Percentiles rank a stretch among this genome's conserved stretches.
These are phyloP conservation scores for Annona squamosa DNA, from an alignment of 164 flowering plant genomes.

Conservation along the genomic window DNA sequence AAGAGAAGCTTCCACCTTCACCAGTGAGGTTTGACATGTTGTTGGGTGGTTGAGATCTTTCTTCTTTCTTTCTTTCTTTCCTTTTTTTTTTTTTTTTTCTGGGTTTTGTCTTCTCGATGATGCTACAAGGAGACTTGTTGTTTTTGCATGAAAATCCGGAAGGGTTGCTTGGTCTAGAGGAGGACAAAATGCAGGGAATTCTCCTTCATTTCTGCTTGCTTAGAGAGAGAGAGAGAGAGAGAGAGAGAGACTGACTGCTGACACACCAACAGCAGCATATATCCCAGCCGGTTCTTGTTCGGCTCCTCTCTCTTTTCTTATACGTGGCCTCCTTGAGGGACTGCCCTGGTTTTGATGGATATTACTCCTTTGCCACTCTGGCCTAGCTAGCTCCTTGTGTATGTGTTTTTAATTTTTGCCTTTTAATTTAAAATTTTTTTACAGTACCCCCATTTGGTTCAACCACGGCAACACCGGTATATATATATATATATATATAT, in stretches of 20 bases:
- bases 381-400: background rate
- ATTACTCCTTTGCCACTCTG: constrained; percentile 1
- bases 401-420: too few relatives aligned
- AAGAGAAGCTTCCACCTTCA: constrained; percentile 69
- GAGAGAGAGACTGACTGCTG: constrained; percentile 8
- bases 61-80: constrained; percentile 10
- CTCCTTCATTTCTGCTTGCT: constrained; percentile 31
- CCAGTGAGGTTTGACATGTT: constrained; percentile 66
- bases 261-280: constrained; percentile 4
- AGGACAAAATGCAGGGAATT: constrained; percentile 45
- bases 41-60: background rate
- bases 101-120: constrained; percentile 5
- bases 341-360: background rate
- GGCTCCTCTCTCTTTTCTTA: constrained; percentile 21
- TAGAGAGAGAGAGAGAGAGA: constrained; percentile 2
- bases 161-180: constrained; percentile 28
- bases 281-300: constrained; percentile 28
- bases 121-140: constrained; percentile 9
- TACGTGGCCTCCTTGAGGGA: constrained; percentile 6
- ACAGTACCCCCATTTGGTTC: too few relatives aligned
- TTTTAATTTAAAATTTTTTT: too few relatives aligned
- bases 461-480: too few relatives aligned
- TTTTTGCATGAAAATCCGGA: constrained; percentile 29
- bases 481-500: too few relatives aligned
- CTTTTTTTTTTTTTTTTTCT: constrained; percentile 3